A percentile compares a stretch with the other conserved stretches of the same genome.
phyloP scores from a whole-genome alignment of 106 monocot genomes.

The Chionographis japonica region DNA sequence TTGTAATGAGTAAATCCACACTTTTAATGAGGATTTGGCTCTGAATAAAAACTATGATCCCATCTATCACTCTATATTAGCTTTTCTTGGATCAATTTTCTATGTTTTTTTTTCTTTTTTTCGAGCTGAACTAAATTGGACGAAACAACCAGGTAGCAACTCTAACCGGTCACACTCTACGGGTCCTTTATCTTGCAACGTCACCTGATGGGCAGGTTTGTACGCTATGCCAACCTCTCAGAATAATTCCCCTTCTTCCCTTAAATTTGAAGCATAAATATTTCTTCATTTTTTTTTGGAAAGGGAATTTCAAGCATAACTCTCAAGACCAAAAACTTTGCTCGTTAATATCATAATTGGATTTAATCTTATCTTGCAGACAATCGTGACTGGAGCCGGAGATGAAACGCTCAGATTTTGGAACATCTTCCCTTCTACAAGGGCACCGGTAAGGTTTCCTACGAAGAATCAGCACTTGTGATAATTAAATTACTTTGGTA shows the following conservation, averaged over 20 bases:
- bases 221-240: neutral
- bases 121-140: neutral
- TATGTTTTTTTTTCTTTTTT: neutral
- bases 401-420: conserved; percentile 97
- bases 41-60: neutral
- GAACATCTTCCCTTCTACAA: conserved; percentile 83
- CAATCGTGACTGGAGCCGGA: conserved; percentile 92
- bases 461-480: neutral
- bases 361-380: conserved; percentile 30
- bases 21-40: neutral
- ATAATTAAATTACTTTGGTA: neutral
- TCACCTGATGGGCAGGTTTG: conserved; percentile 89
- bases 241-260: neutral
- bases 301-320: neutral
- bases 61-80: no score
- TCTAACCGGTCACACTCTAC: conserved; percentile 81
- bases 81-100: no score
- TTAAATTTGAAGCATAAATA: neutral
- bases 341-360: no score
- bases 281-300: neutral
- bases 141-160: conserved; percentile 60
- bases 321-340: neutral
- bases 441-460: conserved; percentile 40
- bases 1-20: no score
- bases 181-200: conserved; percentile 80